A percentile compares a stretch with the other conserved stretches of the same genome.
Conservation (phyloP, 2,329 filamentous ascomycete species). For the Aspergillus thermomutatus region DNA sequence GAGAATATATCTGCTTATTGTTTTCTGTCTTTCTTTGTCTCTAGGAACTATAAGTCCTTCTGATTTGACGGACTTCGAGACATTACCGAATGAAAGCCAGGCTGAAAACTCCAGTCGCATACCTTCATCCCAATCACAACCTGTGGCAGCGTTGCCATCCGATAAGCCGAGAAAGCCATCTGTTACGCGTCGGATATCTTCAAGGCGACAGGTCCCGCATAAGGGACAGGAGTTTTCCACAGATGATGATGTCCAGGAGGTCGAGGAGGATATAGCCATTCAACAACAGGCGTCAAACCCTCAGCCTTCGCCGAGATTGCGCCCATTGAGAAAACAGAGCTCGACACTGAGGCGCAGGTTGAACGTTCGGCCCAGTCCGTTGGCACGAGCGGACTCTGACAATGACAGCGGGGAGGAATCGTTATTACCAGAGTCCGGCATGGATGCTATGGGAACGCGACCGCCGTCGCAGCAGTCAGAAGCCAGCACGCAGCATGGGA, state of each 20-base stretch:
- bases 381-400: constrained; percentile 36
- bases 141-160: constrained; percentile 33
- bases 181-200: constrained; percentile 70
- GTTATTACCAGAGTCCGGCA: constrained; percentile 28
- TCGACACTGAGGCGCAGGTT: constrained; percentile 41
- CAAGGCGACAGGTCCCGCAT: constrained; percentile 67
- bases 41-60: constrained; percentile 31
- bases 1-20: not conserved
- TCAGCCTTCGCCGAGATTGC: constrained; percentile 33
- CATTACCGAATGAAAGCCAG: constrained; percentile 28
- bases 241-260: constrained; percentile 80
- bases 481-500: constrained; percentile 13
- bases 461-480: constrained; percentile 21
- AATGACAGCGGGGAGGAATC: constrained; percentile 38
- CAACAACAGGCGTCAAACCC: constrained; percentile 30
- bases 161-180: constrained; percentile 65
- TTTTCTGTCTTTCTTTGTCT: not conserved
- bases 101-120: constrained; percentile 26
- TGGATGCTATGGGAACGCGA: constrained; percentile 19
- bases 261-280: constrained; percentile 64
- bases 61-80: constrained; percentile 19
- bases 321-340: constrained; percentile 31
- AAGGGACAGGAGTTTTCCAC: constrained; percentile 85
- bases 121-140: constrained; percentile 43
- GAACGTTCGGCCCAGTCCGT: constrained; percentile 28